phyloP scores from a whole-genome alignment of 2,329 filamentous ascomycete genomes.

The Colletotrichum acutatum region DNA sequence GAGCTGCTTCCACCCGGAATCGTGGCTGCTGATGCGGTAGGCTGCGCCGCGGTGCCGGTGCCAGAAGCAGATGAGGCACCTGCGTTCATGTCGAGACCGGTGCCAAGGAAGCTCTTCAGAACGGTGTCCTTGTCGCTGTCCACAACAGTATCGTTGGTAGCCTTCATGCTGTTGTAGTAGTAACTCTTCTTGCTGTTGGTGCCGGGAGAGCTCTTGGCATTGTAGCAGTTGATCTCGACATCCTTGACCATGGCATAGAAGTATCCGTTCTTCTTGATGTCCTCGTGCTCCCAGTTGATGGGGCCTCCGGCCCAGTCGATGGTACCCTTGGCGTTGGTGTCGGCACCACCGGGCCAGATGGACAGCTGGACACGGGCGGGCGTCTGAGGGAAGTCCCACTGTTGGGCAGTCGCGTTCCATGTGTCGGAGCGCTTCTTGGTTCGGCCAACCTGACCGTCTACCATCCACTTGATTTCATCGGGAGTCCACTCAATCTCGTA shows the following conservation, averaged over 20 bases:
- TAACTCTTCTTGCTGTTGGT: slow-evolving; percentile 78
- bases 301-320: slow-evolving; percentile 90
- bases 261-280: slow-evolving; percentile 87
- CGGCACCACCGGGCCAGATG: slow-evolving; percentile 91
- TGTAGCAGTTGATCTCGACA: slow-evolving; percentile 87
- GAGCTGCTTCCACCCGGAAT: slow-evolving; percentile 46
- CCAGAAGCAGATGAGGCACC: slow-evolving; percentile 42
- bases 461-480: slow-evolving; percentile 85
- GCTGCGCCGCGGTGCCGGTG: slow-evolving; percentile 27
- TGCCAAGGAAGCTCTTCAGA: slow-evolving; percentile 83
- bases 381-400: slow-evolving; percentile 91
- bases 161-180: slow-evolving; percentile 73
- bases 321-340: slow-evolving; percentile 83
- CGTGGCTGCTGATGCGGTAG: slow-evolving; percentile 33
- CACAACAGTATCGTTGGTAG: slow-evolving; percentile 80
- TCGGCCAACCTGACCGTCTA: slow-evolving; percentile 84
- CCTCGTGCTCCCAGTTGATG: slow-evolving; percentile 85
- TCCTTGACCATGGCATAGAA: slow-evolving; percentile 86
- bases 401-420: slow-evolving; percentile 85
- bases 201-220: slow-evolving; percentile 70
- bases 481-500: slow-evolving; percentile 96
- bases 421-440: slow-evolving; percentile 81
- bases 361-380: slow-evolving; percentile 92
- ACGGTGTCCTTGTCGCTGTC: slow-evolving; percentile 81
- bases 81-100: slow-evolving; percentile 77